Conservation (phyloP, 1,139 yeast species). For the Yamadazyma membranifaciens region DNA sequence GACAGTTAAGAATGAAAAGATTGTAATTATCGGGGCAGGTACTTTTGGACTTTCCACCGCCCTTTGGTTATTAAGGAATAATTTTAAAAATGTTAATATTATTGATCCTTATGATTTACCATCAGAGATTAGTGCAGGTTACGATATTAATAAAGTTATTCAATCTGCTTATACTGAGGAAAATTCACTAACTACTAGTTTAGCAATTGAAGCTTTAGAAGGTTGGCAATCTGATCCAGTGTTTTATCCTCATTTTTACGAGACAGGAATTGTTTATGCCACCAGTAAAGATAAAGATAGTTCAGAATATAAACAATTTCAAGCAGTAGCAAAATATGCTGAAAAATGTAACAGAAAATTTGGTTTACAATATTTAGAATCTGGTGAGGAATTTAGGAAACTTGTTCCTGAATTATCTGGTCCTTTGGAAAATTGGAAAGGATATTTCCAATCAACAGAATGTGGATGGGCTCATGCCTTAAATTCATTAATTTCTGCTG, state of each 20-base stretch:
- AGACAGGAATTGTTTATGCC: constrained; percentile 17
- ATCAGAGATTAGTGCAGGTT: constrained; percentile 9
- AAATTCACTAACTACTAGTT: constrained; percentile 2
- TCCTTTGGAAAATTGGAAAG: constrained; percentile 7
- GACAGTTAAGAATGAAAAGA: constrained; percentile 4
- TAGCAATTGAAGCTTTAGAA: constrained; percentile 17
- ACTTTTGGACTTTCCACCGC: constrained; percentile 46
- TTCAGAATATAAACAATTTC: constrained; percentile 1
- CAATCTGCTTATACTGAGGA: constrained; percentile 7
- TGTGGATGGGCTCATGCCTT: constrained; percentile 17
- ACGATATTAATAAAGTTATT: constrained; percentile 11
- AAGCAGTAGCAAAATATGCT: neutral
- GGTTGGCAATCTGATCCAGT: constrained; percentile 22
- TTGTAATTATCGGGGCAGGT: constrained; percentile 41
- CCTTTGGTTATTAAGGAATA: constrained; percentile 23
- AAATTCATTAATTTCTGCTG: constrained; percentile 11
- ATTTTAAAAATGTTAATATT: constrained; percentile 13
- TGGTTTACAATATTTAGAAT: constrained; percentile 5
- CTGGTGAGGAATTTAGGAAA: constrained; percentile 3
- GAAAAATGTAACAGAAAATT: constrained; percentile 6
- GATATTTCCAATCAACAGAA: constrained; percentile 6
- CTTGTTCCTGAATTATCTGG: constrained; percentile 8
- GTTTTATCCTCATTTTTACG: constrained; percentile 22
- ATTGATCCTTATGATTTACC: constrained; percentile 10
- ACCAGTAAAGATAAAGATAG: constrained; percentile 9